Evolutionary conservation across 495 filamentous ascomycete genomes (phyloP), one percentile per base, ranked within the genome.

Genomic region (Tuber indicum): DNA sequence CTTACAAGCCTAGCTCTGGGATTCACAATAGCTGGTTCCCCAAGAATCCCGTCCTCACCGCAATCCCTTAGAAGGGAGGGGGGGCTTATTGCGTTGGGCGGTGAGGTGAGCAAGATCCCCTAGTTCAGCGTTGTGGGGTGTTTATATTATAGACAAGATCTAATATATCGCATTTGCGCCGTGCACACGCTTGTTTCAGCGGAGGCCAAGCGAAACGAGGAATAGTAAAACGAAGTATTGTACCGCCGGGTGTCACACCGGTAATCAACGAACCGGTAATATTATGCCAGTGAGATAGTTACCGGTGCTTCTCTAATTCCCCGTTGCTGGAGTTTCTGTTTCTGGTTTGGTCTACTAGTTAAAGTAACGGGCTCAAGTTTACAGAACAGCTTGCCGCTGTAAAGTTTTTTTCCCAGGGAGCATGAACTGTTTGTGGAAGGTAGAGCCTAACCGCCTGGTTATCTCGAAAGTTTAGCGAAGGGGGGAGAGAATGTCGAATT

Each of bases 311-410:
- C n/a, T 62, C n/a, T 6, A 32, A 36, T 66, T 36, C 32, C 14
- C 58, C 58, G 26, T 36, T 66, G 58, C 26, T 66, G 6, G 58
- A 66, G 58, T 66, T 66, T 66, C 58, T 66, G 58, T 66, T 66
- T 66, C 58, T 19, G 26, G 58, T 8, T 66, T 19, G 32, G 58
- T 26, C 58, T 26, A 66, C 26, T 16, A 66, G 58, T 14, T 36
- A 66, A 1, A 36, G 26, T 17, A 66, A 66, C 58, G 6, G 58
- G 58, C 36, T 66, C 58, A 66, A 66, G 58, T 66, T 36, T 16
- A 36, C 58, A 36, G 58, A 4, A 36, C 52, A 62, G 14, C 58
- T 17, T 36, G 58, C 26, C 17, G 58, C 58, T 36, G 14, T 26
- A 66, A 19, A 36, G 58, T 66, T 32, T 8, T 66, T 66, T 36